A percentile compares a stretch with the other conserved stretches of the same genome.
Conservation (phyloP, 208 protist species). For the Dictyostelium gargantuum region DNA sequence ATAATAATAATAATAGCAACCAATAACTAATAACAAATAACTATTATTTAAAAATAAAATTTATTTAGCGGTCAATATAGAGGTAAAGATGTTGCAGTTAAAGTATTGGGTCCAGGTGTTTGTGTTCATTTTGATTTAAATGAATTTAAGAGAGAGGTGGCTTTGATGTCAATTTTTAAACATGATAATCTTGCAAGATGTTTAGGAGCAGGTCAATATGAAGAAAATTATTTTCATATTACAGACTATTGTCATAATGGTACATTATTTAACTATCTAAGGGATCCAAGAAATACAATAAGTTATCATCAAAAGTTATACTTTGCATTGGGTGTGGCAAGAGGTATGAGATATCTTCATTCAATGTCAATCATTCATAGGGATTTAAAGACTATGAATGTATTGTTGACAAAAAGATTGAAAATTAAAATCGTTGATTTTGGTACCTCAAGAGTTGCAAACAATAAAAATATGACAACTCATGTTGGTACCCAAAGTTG, state of each 20-base stretch:
- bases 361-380: slow-evolving; percentile 65
- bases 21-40: too few species aligned
- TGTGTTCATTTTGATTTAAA: slow-evolving; percentile 30
- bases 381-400: slow-evolving; percentile 69
- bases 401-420: slow-evolving; percentile 33
- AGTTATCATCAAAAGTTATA: not conserved
- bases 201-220: slow-evolving; percentile 40
- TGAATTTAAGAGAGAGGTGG: slow-evolving; percentile 44
- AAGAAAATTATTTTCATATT: not conserved
- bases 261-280: not conserved
- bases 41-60: not conserved
- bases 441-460: slow-evolving; percentile 35
- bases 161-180: slow-evolving; percentile 42
- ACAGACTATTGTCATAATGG: slow-evolving; percentile 38
- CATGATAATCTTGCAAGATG: slow-evolving; percentile 35
- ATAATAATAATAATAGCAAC: too few species aligned
- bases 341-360: slow-evolving; percentile 68
- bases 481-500: slow-evolving; percentile 55
- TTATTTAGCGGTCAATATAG: slow-evolving; percentile 6
- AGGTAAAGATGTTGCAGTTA: slow-evolving; percentile 51
- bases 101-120: slow-evolving; percentile 35
- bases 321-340: slow-evolving; percentile 44
- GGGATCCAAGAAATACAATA: not conserved
- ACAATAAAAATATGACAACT: slow-evolving; percentile 53
- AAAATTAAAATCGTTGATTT: slow-evolving; percentile 61